Evolutionary conservation across 805 yeast species (phyloP).

Genomic region (Henningerozyma blattae): DNA sequence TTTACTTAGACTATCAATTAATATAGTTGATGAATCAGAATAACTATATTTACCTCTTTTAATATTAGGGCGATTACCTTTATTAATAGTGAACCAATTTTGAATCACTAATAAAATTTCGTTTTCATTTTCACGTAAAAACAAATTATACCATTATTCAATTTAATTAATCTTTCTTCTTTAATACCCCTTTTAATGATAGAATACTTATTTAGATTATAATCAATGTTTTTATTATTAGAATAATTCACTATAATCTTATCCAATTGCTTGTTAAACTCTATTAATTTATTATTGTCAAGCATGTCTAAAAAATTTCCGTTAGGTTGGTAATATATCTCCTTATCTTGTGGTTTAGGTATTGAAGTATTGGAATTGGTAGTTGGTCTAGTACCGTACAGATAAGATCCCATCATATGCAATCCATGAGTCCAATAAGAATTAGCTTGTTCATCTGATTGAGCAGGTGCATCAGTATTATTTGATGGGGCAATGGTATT

Average conservation of each 20-base stretch:
- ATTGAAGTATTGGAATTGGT: too few relatives aligned
- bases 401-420: too few relatives aligned
- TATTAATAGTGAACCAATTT: conserved; percentile 20
- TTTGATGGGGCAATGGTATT: too few relatives aligned
- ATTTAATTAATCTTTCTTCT: conserved; percentile 20
- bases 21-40: neutral
- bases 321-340: too few relatives aligned
- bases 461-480: too few relatives aligned
- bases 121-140: conserved; percentile 13
- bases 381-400: too few relatives aligned
- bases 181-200: conserved; percentile 5
- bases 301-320: conserved; percentile 16
- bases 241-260: conserved; percentile 8
- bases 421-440: too few relatives aligned
- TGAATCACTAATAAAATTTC: conserved; percentile 13
- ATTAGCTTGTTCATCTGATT: too few relatives aligned
- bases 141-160: conserved; percentile 23
- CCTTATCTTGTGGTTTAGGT: too few relatives aligned
- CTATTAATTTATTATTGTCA: conserved; percentile 14
- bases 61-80: neutral
- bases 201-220: conserved; percentile 9
- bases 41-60: conserved; percentile 1
- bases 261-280: conserved; percentile 15
- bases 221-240: too few relatives aligned
- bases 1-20: conserved; percentile 13